Conservation (phyloP, 352 stramenopile genomes). For the Phytopythium vexans region DNA sequence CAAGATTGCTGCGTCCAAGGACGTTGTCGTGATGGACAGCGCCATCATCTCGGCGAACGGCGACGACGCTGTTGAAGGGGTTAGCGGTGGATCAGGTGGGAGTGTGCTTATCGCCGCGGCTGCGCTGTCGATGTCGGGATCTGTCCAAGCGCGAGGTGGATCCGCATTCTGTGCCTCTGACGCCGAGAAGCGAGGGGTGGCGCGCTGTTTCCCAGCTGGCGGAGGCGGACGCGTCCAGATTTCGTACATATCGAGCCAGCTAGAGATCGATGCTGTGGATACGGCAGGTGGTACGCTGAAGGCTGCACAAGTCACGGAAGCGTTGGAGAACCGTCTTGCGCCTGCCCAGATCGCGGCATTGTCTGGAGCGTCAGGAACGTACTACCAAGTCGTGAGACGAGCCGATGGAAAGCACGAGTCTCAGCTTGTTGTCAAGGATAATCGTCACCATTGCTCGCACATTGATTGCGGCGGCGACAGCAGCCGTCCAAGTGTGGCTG, state of each 20-base stretch:
- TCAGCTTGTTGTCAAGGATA: conserved; percentile 32
- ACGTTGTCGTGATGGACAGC: conserved; percentile 60
- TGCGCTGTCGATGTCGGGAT: conserved; percentile 41
- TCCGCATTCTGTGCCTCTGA: conserved; percentile 37
- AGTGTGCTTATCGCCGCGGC: conserved; percentile 48
- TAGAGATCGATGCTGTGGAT: conserved; percentile 50
- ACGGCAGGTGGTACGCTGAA: conserved; percentile 44
- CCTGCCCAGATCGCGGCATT: conserved; percentile 39
- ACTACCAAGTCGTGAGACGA: conserved; percentile 55
- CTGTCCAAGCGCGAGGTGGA: conserved; percentile 46
- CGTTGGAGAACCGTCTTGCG: conserved; percentile 28
- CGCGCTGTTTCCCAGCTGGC: conserved; percentile 52
- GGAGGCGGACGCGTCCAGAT: conserved; percentile 68
- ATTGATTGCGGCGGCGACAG: conserved; percentile 6
- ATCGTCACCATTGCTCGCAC: conserved; percentile 1
- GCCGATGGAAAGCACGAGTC: conserved; percentile 44
- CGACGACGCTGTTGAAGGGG: conserved; percentile 27
- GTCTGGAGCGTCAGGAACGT: conserved; percentile 53
- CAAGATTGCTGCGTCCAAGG: conserved; percentile 60
- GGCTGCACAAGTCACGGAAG: conserved; percentile 11
- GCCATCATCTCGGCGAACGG: conserved; percentile 54
- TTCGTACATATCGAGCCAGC: conserved; percentile 60
- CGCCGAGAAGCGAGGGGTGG: conserved; percentile 19
- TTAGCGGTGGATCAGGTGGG: conserved; percentile 48
- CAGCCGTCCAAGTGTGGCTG: conserved; percentile 18